A percentile compares a stretch with the other conserved stretches of the same genome.
phyloP scores from a whole-genome alignment of 2,329 filamentous ascomycete genomes.

The Aspergillus quadrilineatus region DNA sequence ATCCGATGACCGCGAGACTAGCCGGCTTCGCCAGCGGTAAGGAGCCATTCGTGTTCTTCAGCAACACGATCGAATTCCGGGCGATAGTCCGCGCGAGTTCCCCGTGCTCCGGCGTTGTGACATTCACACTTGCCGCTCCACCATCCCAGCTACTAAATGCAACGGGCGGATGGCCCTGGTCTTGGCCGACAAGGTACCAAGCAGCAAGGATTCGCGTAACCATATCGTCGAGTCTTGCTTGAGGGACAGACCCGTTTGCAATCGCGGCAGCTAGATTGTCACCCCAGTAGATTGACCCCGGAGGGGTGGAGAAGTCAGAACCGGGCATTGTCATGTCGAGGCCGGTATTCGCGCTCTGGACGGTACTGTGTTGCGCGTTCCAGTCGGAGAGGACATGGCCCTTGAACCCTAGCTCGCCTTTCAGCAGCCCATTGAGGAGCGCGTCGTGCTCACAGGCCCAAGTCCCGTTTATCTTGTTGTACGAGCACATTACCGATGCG shows the following conservation, averaged over 20 bases:
- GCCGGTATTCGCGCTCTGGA: constrained; percentile 48
- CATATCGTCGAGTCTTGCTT: constrained; percentile 62
- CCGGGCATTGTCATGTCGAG: constrained; percentile 70
- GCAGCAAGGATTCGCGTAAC: constrained; percentile 50
- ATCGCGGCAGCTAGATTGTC: constrained; percentile 55
- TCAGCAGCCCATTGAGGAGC: constrained; percentile 71
- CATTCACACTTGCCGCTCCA: constrained; percentile 23
- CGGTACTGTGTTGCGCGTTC: constrained; percentile 46
- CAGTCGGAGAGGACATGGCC: constrained; percentile 55
- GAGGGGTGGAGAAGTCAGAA: constrained; percentile 23
- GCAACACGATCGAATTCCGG: constrained; percentile 47
- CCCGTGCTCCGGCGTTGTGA: constrained; percentile 7
- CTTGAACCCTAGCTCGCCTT: constrained; percentile 77
- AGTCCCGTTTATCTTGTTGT: constrained; percentile 71
- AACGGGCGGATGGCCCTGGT: constrained; percentile 44
- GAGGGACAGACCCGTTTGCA: constrained; percentile 58
- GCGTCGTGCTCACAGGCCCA: constrained; percentile 79
- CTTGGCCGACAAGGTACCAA: constrained; percentile 52
- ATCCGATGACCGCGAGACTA: constrained; percentile 51
- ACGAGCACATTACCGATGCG: constrained; percentile 49
- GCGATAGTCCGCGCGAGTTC: constrained; percentile 42
- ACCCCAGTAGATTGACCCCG: constrained; percentile 29
- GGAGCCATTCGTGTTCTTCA: constrained; percentile 46
- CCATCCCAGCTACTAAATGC: constrained; percentile 50
- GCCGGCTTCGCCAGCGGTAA: constrained; percentile 49